Conservation (phyloP, 805 yeast genomes). For the Starmerella asiatica region DNA sequence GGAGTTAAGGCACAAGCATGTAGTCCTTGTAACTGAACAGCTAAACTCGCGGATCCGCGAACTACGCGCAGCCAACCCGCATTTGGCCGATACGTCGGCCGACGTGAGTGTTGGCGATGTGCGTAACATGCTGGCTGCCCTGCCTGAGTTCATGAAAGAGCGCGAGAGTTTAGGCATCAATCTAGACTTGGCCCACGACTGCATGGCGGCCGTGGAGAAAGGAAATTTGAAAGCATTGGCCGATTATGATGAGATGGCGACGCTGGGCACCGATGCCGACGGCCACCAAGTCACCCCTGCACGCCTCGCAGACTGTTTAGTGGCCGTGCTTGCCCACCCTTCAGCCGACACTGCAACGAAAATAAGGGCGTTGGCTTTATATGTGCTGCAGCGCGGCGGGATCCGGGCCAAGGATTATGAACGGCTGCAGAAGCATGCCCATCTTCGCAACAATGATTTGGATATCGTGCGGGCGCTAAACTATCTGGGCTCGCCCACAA, state of each 20-base stretch:
- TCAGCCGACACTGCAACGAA: slow-evolving; percentile 35
- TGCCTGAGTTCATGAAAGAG: slow-evolving; percentile 28
- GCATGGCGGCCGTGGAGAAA: slow-evolving; percentile 45
- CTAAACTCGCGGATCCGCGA: slow-evolving; percentile 47
- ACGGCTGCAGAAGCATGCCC: slow-evolving; percentile 49
- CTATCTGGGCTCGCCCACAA: slow-evolving; percentile 36
- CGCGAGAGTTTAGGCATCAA: slow-evolving; percentile 28
- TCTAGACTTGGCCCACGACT: slow-evolving; percentile 38
- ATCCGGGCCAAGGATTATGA: slow-evolving; percentile 56
- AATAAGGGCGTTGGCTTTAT: slow-evolving; percentile 57
- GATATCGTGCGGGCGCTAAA: slow-evolving; percentile 46
- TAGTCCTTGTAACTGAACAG: slow-evolving; percentile 56
- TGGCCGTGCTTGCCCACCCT: slow-evolving; percentile 38
- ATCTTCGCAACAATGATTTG: slow-evolving; percentile 33
- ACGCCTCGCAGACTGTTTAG: slow-evolving; percentile 35
- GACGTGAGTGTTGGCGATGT: slow-evolving; percentile 58
- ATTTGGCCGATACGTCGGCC: slow-evolving; percentile 53
- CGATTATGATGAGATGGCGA: slow-evolving; percentile 73
- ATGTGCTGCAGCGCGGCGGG: slow-evolving; percentile 61
- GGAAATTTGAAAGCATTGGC: slow-evolving; percentile 57
- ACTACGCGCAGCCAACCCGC: slow-evolving; percentile 57
- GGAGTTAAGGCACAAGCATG: slow-evolving; percentile 57
- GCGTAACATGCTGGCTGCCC: slow-evolving; percentile 47
- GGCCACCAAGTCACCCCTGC: slow-evolving; percentile 28
- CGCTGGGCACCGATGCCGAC: slow-evolving; percentile 56